Evolutionary conservation across 2,329 filamentous ascomycete genomes (phyloP).

Genomic region (Fusarium cicatricum): DNA sequence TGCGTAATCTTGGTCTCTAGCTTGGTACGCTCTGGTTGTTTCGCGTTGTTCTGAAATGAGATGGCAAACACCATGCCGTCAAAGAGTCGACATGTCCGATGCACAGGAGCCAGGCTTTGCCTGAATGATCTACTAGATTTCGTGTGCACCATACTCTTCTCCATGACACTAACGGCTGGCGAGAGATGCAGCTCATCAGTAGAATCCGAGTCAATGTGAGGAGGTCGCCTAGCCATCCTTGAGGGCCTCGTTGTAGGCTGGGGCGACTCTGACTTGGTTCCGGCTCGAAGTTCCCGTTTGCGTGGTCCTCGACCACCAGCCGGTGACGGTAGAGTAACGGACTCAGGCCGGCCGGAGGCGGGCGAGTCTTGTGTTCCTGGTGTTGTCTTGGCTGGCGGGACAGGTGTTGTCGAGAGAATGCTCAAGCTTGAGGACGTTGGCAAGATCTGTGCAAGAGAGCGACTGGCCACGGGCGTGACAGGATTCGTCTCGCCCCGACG

Average conservation of each 20-base stretch:
- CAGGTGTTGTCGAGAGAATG: slow-evolving; percentile 51
- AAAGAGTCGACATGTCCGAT: slow-evolving; percentile 62
- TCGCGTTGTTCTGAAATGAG: slow-evolving; percentile 67
- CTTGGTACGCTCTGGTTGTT: slow-evolving; percentile 50
- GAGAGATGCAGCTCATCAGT: slow-evolving; percentile 59
- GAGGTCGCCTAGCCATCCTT: slow-evolving; percentile 36
- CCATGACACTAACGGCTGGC: slow-evolving; percentile 47
- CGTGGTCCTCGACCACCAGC: slow-evolving; percentile 26
- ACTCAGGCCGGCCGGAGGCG: slow-evolving; percentile 32
- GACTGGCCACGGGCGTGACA: slow-evolving; percentile 35
- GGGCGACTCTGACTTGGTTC: slow-evolving; percentile 41
- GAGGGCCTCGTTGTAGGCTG: slow-evolving; percentile 33
- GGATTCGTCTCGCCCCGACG: slow-evolving; percentile 30
- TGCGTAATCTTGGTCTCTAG: slow-evolving; percentile 70
- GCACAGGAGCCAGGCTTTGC: slow-evolving; percentile 40
- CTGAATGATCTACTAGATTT: slow-evolving; percentile 41
- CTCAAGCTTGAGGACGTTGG: slow-evolving; percentile 52
- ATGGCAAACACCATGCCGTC: slow-evolving; percentile 87
- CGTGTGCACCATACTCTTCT: slow-evolving; percentile 47
- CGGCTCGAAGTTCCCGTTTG: slow-evolving; percentile 24
- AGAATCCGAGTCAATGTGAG: slow-evolving; percentile 52
- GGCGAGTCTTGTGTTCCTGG: slow-evolving; percentile 48
- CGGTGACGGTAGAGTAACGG: slow-evolving; percentile 39
- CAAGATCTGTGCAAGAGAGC: slow-evolving; percentile 7
- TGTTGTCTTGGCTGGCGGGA: slow-evolving; percentile 48